Percentiles rank a stretch among this genome's conserved stretches.
Evolutionary conservation across 768 basidiomycete genomes (phyloP).

Genomic region (Psilocybe cubensis): DNA sequence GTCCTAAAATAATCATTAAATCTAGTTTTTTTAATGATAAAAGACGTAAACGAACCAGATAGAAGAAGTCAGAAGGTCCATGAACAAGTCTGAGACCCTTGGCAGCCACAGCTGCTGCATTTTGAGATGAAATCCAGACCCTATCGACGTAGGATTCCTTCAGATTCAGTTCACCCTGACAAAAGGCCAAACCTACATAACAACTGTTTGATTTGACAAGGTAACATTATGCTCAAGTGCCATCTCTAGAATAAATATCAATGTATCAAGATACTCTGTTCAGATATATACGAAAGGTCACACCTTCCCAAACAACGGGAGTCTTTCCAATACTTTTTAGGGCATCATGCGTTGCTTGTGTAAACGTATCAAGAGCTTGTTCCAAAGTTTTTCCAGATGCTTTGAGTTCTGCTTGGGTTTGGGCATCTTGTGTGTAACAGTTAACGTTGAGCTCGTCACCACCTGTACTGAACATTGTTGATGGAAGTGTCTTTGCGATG

Average conservation of each 20-base stretch:
- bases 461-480: conserved; percentile 74
- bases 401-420: conserved; percentile 60
- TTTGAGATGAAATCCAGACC: conserved; percentile 72
- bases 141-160: conserved; percentile 29
- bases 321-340: conserved; percentile 64
- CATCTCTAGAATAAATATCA: conserved; percentile 59
- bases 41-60: conserved; percentile 49
- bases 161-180: background rate
- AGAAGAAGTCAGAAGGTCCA: conserved; percentile 76
- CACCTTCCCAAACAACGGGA: conserved; percentile 84
- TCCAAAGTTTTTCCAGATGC: conserved; percentile 55
- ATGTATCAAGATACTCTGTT: conserved; percentile 24
- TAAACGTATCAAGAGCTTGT: conserved; percentile 68
- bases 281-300: conserved; percentile 5
- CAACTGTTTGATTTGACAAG: conserved; percentile 53
- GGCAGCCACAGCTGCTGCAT: conserved; percentile 61
- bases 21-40: background rate
- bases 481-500: conserved; percentile 55
- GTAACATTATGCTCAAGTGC: conserved; percentile 57
- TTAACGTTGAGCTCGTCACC: conserved; percentile 79
- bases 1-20: conserved; percentile 40
- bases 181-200: conserved; percentile 45
- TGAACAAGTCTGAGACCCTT: conserved; percentile 69
- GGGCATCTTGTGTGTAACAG: conserved; percentile 66
- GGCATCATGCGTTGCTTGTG: conserved; percentile 58